Conservation (phyloP, 1,284 basidiomycete species). For the Wallemia mellicola region DNA sequence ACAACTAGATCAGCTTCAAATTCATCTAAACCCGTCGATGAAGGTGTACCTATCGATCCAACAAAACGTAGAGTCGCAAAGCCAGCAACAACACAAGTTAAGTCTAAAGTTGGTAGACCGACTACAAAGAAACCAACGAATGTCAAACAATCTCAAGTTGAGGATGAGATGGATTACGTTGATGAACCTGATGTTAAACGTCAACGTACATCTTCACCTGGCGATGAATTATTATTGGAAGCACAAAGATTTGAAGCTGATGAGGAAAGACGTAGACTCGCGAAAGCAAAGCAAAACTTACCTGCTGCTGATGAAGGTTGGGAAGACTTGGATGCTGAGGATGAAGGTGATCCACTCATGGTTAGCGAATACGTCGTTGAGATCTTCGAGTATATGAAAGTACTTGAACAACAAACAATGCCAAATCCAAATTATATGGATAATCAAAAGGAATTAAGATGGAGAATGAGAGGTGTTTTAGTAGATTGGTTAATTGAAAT, state of each 20-base stretch:
- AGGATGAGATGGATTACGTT: neutral
- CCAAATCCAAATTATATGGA: constrained; percentile 74
- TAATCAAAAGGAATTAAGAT: constrained; percentile 60
- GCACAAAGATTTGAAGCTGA: constrained; percentile 12
- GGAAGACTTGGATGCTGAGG: constrained; percentile 78
- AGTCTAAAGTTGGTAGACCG: neutral
- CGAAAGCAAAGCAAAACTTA: constrained; percentile 9
- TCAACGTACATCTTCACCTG: constrained; percentile 12
- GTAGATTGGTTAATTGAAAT: constrained; percentile 95
- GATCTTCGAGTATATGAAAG: constrained; percentile 73
- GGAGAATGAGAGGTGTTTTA: constrained; percentile 80
- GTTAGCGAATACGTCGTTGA: constrained; percentile 86
- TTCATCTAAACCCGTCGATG: constrained; percentile 11
- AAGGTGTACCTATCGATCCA: constrained; percentile 12
- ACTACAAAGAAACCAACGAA: neutral
- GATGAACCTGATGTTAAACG: constrained; percentile 9
- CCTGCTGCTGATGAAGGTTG: constrained; percentile 22
- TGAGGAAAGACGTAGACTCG: constrained; percentile 8
- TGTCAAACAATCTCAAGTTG: too few species aligned
- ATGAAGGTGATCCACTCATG: constrained; percentile 84
- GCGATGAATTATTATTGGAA: constrained; percentile 11
- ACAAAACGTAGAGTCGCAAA: constrained; percentile 5
- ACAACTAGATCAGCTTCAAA: constrained; percentile 12
- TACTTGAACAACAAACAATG: constrained; percentile 37
- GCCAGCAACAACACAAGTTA: neutral